Percentiles rank a stretch among this genome's conserved stretches.
Conservation (phyloP, 2,329 filamentous ascomycete genomes). For the Sporothrix humicola region DNA sequence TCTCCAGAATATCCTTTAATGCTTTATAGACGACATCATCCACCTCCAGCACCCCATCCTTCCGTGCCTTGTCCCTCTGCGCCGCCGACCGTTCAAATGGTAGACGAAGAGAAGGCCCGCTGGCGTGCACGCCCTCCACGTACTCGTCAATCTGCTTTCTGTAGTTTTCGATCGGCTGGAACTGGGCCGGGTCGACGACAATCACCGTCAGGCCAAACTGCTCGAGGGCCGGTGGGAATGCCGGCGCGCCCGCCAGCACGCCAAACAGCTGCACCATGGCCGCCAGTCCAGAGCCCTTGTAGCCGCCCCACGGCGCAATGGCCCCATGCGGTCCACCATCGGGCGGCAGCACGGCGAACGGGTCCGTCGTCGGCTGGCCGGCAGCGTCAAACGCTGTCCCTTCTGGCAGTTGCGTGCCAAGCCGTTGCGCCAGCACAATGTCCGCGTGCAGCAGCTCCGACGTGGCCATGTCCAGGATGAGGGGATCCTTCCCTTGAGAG, state of each 20-base stretch:
- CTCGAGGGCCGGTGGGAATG: neutral
- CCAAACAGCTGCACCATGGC: constrained; percentile 10
- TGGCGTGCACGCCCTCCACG: constrained; percentile 5
- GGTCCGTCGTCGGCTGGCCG: neutral
- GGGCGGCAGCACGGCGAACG: neutral
- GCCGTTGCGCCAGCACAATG: constrained; percentile 4
- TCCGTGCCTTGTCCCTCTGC: neutral
- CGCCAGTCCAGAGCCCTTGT: constrained; percentile 2
- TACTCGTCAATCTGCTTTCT: neutral
- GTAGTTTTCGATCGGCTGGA: neutral
- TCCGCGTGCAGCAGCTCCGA: constrained; percentile 11
- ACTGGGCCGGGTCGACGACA: neutral
- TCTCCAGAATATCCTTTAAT: neutral
- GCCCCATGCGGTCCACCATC: neutral
- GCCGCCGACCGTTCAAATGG: constrained; percentile 15
- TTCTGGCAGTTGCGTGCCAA: neutral
- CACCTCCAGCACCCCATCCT: neutral
- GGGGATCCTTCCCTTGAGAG: too few species aligned
- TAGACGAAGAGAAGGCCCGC: neutral
- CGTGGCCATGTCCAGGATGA: constrained; percentile 6
- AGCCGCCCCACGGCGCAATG: constrained; percentile 17
- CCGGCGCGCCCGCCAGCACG: neutral
- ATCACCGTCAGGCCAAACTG: constrained; percentile 18
- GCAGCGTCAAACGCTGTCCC: constrained; percentile 7
- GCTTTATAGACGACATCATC: constrained; percentile 3